A percentile compares a stretch with the other conserved stretches of the same genome.
phyloP scores from a whole-genome alignment of 768 basidiomycete species.

The Russula griseocarnosa region DNA sequence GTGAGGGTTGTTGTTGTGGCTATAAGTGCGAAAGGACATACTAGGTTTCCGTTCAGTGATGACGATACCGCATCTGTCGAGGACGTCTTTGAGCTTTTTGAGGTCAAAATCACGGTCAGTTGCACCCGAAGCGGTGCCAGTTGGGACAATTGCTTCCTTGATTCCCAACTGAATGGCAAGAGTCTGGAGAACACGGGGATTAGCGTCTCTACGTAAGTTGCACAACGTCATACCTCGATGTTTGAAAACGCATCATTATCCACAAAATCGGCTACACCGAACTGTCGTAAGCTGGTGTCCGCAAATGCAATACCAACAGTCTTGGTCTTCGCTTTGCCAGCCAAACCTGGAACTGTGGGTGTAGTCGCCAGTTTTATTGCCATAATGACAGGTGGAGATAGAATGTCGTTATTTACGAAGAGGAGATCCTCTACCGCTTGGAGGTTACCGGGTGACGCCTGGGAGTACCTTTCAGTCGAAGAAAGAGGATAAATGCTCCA shows the following conservation, averaged over 20 bases:
- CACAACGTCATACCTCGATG: conserved; percentile 60
- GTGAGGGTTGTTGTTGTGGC: not conserved
- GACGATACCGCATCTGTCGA: conserved; percentile 89
- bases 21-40: conserved; percentile 36
- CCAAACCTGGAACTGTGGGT: conserved; percentile 39
- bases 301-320: conserved; percentile 87
- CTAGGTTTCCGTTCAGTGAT: conserved; percentile 87
- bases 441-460: conserved; percentile 74
- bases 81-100: conserved; percentile 75
- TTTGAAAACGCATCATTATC: conserved; percentile 97
- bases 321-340: conserved; percentile 55
- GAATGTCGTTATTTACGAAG: conserved; percentile 75
- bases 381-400: conserved; percentile 84
- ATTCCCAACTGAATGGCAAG: conserved; percentile 93
- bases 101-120: conserved; percentile 85
- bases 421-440: conserved; percentile 52
- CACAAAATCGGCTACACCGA: conserved; percentile 87
- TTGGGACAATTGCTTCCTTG: conserved; percentile 89
- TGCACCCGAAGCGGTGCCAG: conserved; percentile 64
- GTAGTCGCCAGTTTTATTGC: conserved; percentile 72
- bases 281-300: conserved; percentile 77
- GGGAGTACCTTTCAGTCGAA: conserved; percentile 27
- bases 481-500: not conserved
- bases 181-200: conserved; percentile 49
- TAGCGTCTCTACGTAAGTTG: not conserved